Evolutionary conservation across 495 filamentous ascomycete genomes (phyloP), one percentile per base, ranked within the genome.

Genomic region (Clohesyomyces aquaticus): DNA sequence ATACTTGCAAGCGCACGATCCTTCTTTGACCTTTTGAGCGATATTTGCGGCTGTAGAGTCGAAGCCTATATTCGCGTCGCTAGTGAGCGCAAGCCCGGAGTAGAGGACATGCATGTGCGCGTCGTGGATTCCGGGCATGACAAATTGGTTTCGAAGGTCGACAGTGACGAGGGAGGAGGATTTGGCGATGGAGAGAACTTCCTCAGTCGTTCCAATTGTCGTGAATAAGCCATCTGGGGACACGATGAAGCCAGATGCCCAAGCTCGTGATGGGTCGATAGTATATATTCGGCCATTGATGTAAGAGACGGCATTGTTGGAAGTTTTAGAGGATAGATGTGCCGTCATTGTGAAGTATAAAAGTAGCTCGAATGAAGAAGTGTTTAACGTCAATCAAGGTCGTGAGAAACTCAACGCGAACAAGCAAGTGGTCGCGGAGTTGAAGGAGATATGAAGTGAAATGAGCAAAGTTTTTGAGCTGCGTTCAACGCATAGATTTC

Each of bases 111-210:
- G 62, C 46, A 59, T 51, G 55, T 66, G 62, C 21, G 62, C 62
- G 43, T 66, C 62, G 56, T 66, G 62, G 41, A 66, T 61, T 4
- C 62, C 62, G 4, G 62, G 62, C 62, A 66, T 66, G 12, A 60
- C 48, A 32, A 66, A 66, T 21, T 60, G 28, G 46, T 41, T 41
- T 16, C 41, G 22, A 2, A 66, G 56, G 28, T 66, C 62, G 29
- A 52, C 35, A 18, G 48, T 38, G 6, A 60, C 28, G 18, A 66
- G 41, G 21, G 29, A 19, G 3, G 19, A 35, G 8, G 12, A 25
- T 42, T 61, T 45, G 6, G 62, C 62, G 11, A 29, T 25, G 1
- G n/a, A 14, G 27, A 50, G 28, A 25, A 60, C 42, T 3, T 35
- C 45, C 16, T 50, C 26, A 16, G 23, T 52, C n/a, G n/a, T 60